These are phyloP conservation scores for Saksenaea oblongispora DNA, from an alignment of 371 early-diverging fungal genomes.

Conservation along the genomic window DNA sequence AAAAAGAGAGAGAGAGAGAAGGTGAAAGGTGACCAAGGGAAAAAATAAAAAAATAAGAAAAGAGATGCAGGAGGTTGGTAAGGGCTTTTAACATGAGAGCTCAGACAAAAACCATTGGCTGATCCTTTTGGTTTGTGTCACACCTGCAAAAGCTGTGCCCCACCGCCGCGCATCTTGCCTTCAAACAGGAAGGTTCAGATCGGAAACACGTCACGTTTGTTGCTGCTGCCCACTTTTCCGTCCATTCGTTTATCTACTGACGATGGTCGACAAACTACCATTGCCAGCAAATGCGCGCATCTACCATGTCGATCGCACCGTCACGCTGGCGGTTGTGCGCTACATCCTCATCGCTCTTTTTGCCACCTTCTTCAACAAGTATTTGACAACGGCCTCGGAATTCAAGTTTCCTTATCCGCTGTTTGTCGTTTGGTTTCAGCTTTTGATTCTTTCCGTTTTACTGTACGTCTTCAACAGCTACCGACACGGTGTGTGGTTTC, in stretches of 20 bases:
- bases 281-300: not conserved
- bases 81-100: not conserved
- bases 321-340: not conserved
- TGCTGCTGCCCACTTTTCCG: not conserved
- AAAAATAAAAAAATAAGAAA: not conserved
- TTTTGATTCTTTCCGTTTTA: not conserved
- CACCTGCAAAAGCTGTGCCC: not conserved
- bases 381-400: slow-evolving; percentile 8
- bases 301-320: not conserved
- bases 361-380: not conserved
- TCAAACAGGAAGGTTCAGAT: not conserved
- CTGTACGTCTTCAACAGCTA: not conserved
- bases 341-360: not conserved
- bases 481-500: not conserved
- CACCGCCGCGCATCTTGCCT: no score
- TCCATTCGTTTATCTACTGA: not conserved
- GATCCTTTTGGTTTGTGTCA: not conserved
- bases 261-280: not conserved
- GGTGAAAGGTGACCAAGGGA: not conserved
- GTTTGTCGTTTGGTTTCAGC: not conserved
- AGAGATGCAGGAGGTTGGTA: not conserved
- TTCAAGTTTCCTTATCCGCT: slow-evolving; percentile 12
- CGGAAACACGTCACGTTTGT: not conserved
- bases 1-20: not conserved
- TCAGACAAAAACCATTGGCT: not conserved